Base-by-base conservation (phyloP, 495 filamentous ascomycete species). In the Xylaria venustula region DNA sequence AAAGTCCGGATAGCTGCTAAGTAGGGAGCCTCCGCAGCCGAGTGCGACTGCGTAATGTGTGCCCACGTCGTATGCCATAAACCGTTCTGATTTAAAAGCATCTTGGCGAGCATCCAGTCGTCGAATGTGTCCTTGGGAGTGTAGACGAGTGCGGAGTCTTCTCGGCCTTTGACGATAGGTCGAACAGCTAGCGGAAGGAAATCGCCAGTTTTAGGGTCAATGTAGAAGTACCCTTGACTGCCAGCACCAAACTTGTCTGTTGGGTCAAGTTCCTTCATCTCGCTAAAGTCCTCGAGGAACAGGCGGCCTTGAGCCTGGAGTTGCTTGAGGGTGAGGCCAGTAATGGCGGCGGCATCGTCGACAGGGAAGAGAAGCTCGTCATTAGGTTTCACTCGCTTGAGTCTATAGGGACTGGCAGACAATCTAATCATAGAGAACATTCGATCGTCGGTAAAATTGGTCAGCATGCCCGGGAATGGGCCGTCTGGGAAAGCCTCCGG, bases 101-200 rank as follows among this genome's bases (percentile, higher is more conserved):
- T 69, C 62, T 77, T 77, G 0, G 72, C 75, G 8, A 77, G 52
- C 34, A 75, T 61, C 75, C 73, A 77, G 61, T 77, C 73, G 17
- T 67, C 67, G 9, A 51, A 25, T 17, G 30, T n/a, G 53, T 77
- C 73, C 7, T 68, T 54, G 23, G 73, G 75, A 15, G 73, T 77
- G 62, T 77, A 77, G 59, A 69, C 64, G 32, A 77, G 53, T 54
- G 54, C 54, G 4, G 54, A 57, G 58, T 72, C 51, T n/a, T 55
- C 62, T 3, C 69, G 69, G 28, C 65, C 63, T 32, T 74, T 75
- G 3, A 57, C 54, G 19, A 57, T 17, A 48, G 74, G 72, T 46
- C 66, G 64, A 51, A 74, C 71, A 25, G 74, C 73, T 30, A 77
- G 52, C 12, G 74, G 75, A 11, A 78, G 63, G 45, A 78, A 75